Evolutionary conservation across 1,139 yeast species (phyloP).

Genomic region (Saccharomyces uvarum): DNA sequence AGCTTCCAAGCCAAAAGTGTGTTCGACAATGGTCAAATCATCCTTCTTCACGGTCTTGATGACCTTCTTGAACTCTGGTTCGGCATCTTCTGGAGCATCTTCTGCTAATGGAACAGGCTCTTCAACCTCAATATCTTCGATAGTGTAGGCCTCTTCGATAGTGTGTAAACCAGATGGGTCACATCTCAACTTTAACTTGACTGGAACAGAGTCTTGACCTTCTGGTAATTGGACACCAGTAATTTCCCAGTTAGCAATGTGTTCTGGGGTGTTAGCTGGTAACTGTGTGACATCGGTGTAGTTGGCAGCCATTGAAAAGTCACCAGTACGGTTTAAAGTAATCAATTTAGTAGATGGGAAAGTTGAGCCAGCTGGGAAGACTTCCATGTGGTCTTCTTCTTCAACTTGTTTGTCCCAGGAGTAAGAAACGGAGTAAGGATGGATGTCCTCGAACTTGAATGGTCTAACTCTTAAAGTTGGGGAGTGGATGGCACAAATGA

Average conservation of each 20-base stretch:
- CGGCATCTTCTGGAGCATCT: constrained; percentile 54
- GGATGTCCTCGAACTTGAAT: constrained; percentile 91
- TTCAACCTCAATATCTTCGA: constrained; percentile 81
- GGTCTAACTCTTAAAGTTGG: constrained; percentile 97
- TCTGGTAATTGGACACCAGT: constrained; percentile 73
- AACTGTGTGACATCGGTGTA: constrained; percentile 69
- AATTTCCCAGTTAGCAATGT: constrained; percentile 77
- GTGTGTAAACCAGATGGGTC: constrained; percentile 94
- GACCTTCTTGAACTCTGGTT: constrained; percentile 81
- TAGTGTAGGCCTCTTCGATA: constrained; percentile 87
- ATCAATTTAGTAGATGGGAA: constrained; percentile 93
- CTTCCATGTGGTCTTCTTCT: constrained; percentile 81
- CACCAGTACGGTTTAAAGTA: constrained; percentile 82
- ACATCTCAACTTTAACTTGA: constrained; percentile 88
- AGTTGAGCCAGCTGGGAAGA: constrained; percentile 84
- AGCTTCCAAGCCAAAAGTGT: constrained; percentile 59
- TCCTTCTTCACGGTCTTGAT: constrained; percentile 89
- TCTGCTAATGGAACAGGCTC: constrained; percentile 58
- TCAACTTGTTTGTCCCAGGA: constrained; percentile 90
- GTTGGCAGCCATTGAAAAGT: constrained; percentile 76
- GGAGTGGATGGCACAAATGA: constrained; percentile 96
- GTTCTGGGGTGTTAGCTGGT: constrained; percentile 58
- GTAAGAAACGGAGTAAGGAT: constrained; percentile 86
- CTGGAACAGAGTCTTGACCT: constrained; percentile 71
- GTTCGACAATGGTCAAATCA: constrained; percentile 53